These are phyloP conservation scores for Coniferiporia weirii DNA, from an alignment of 1,284 basidiomycete species.

Conservation along the genomic window DNA sequence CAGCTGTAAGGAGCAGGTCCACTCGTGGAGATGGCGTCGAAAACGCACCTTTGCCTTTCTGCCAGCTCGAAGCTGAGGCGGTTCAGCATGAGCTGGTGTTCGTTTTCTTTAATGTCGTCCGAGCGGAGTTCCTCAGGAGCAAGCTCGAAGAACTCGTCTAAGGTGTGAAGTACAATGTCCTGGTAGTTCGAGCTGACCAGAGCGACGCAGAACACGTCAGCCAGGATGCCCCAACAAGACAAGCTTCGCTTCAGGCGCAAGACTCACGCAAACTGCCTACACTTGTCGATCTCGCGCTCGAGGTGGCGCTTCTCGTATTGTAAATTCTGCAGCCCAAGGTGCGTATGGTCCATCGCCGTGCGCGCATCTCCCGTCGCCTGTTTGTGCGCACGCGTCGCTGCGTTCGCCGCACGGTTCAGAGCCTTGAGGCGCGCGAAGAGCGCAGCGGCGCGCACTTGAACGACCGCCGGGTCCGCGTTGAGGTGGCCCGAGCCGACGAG, in stretches of 20 bases:
- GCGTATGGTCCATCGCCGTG: conserved; percentile 78
- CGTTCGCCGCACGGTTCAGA: conserved; percentile 67
- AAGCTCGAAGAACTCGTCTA: conserved; percentile 58
- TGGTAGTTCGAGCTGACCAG: conserved; percentile 68
- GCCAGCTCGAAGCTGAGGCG: conserved; percentile 75
- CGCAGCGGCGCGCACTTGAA: conserved; percentile 62
- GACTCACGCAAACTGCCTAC: conserved; percentile 77
- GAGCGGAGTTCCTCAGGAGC: conserved; percentile 64
- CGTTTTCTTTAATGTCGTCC: conserved; percentile 52
- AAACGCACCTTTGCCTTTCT: conserved; percentile 70
- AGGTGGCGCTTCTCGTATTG: conserved; percentile 80
- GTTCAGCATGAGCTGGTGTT: conserved; percentile 78
- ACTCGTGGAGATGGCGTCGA: background rate
- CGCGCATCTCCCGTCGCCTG: conserved; percentile 69
- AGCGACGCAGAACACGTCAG: too few species aligned
- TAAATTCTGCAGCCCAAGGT: conserved; percentile 75
- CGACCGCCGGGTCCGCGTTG: conserved; percentile 42
- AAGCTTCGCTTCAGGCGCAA: too few species aligned
- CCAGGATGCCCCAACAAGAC: background rate
- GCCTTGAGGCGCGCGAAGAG: conserved; percentile 72
- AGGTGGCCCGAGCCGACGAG: conserved; percentile 46
- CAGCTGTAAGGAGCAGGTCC: conserved; percentile 19
- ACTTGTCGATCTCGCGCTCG: conserved; percentile 82
- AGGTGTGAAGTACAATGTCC: conserved; percentile 63
- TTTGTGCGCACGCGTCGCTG: conserved; percentile 60